These are phyloP conservation scores for Colletotrichum sp. DNA, from an alignment of 2,329 filamentous ascomycete genomes.

Conservation along the genomic window DNA sequence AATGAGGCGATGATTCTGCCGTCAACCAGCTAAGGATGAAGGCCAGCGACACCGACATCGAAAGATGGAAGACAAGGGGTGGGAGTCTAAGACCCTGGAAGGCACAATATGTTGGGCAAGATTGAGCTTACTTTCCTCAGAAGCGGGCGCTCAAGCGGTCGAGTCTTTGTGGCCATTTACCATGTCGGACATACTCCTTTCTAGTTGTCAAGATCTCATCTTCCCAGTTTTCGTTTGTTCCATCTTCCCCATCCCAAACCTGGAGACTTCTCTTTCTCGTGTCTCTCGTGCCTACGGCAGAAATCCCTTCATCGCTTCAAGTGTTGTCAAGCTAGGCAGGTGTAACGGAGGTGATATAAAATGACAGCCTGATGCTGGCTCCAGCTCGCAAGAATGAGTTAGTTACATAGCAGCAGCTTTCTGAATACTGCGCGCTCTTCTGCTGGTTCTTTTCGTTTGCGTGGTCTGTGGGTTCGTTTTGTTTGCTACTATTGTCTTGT, in stretches of 20 bases:
- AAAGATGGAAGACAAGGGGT: not conserved
- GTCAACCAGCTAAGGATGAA: not conserved
- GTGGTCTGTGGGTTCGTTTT: not conserved
- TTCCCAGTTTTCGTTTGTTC: not conserved
- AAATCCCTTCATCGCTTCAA: not conserved
- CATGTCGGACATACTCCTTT: not conserved
- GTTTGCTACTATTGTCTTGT: not conserved
- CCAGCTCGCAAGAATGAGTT: not conserved
- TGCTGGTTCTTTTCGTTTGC: not conserved
- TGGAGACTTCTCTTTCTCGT: not conserved
- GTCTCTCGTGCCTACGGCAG: not conserved
- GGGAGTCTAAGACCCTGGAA: not conserved
- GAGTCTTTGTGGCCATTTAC: not conserved
- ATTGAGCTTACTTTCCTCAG: not conserved
- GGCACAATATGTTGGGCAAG: not conserved
- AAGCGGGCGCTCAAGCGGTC: not conserved
- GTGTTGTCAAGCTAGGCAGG: not conserved
- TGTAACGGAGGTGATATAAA: not conserved
- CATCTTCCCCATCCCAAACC: not conserved
- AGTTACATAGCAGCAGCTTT: not conserved
- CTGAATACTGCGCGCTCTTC: not conserved
- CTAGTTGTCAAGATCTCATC: not conserved
- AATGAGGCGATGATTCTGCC: not conserved
- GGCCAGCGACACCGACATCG: not conserved
- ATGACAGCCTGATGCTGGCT: not conserved